Percentiles rank a stretch among this genome's conserved stretches.
phyloP scores from a whole-genome alignment of 768 basidiomycete genomes.

The Lanmaoa pseudosensibilis region DNA sequence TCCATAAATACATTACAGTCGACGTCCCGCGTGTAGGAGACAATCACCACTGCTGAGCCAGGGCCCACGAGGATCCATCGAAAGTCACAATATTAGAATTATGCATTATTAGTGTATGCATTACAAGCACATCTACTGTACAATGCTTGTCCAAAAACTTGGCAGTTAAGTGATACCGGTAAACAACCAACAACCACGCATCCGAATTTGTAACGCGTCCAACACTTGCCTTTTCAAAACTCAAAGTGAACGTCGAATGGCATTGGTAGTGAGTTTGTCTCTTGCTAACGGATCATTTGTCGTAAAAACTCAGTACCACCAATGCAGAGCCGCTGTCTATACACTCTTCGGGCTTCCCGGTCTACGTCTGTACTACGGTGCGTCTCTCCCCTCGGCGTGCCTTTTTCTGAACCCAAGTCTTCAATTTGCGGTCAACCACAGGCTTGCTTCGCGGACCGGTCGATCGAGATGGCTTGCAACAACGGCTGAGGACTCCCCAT shows the following conservation, averaged over 20 bases:
- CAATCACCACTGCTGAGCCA: too few relatives aligned
- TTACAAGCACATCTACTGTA: too few relatives aligned
- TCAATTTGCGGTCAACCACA: conserved; percentile 7
- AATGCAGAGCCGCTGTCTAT: conserved; percentile 23
- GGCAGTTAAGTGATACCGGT: too few relatives aligned
- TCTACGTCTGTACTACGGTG: conserved; percentile 16
- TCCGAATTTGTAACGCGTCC: conserved; percentile 20
- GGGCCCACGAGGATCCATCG: too few relatives aligned
- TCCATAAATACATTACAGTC: too few relatives aligned
- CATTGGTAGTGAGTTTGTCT: conserved; percentile 27
- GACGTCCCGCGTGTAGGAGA: too few relatives aligned
- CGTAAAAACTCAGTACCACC: neutral
- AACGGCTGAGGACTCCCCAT: conserved; percentile 43
- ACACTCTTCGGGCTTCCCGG: conserved; percentile 20
- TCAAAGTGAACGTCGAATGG: conserved; percentile 23
- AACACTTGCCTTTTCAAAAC: conserved; percentile 4
- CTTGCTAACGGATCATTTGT: neutral
- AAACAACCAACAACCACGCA: conserved; percentile 22
- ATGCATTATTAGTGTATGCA: too few relatives aligned
- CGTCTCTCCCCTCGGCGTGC: neutral
- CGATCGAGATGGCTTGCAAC: conserved; percentile 59
- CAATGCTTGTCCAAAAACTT: too few relatives aligned
- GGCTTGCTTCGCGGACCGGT: conserved; percentile 29
- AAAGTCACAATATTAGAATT: too few relatives aligned
- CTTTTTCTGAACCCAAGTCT: neutral